These are phyloP conservation scores for Micromonas pusilla DNA, from an alignment of 139 green algal species.

Conservation along the genomic window DNA sequence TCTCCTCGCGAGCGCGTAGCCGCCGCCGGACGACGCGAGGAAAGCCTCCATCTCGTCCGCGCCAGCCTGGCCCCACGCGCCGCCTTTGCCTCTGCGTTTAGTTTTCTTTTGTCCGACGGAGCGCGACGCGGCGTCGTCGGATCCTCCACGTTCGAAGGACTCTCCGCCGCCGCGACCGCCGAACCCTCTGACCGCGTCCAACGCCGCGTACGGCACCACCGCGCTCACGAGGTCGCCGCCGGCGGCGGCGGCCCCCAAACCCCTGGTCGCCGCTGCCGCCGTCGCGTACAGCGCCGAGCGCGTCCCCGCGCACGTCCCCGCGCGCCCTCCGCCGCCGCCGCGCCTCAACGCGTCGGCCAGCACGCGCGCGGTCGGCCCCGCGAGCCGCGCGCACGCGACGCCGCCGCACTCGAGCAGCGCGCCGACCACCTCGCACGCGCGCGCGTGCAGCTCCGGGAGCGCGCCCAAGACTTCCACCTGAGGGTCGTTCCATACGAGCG, in stretches of 20 bases:
- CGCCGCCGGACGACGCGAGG: neutral
- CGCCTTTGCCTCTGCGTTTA: constrained; percentile 3
- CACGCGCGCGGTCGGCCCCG: too few species aligned
- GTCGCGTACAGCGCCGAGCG: neutral
- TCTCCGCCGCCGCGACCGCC: too few species aligned
- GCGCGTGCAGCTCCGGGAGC: neutral
- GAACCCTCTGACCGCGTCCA: neutral
- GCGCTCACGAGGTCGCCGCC: neutral
- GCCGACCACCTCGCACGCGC: neutral
- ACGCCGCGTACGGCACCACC: neutral
- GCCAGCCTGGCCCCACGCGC: neutral
- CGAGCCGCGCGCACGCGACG: neutral
- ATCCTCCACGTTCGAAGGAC: too few species aligned
- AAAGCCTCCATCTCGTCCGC: neutral
- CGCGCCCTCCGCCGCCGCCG: too few species aligned
- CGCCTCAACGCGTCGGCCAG: neutral
- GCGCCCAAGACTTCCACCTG: neutral
- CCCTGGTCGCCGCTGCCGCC: too few species aligned
- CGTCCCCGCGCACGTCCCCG: neutral
- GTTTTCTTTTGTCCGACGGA: too few species aligned
- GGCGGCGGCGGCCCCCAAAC: neutral
- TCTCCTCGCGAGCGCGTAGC: neutral
- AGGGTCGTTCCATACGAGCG: too few species aligned
- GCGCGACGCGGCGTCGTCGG: too few species aligned
- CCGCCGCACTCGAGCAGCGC: neutral